Base-by-base conservation (phyloP, 1,139 yeast genomes). In the Debaryomyces fabryi region DNA sequence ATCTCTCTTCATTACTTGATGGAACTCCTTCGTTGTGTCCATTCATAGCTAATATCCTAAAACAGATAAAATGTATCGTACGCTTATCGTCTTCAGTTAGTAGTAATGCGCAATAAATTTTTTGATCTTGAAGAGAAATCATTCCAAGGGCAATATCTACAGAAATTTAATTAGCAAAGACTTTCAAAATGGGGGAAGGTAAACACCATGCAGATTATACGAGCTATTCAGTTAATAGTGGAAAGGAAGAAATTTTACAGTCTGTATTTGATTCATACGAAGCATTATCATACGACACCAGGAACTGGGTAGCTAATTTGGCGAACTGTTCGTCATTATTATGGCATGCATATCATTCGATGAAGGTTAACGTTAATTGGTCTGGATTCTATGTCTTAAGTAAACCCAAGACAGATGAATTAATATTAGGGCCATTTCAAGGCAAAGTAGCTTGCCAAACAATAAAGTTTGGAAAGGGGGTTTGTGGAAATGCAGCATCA, bases 381-480 rank as follows among this genome's bases (percentile, higher is more conserved):
- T 82, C 96, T 0, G 99, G 99, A 0, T 91, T 93, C 63, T 93
- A 93, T 60, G 81, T 88, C 0, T 55, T 67, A 39, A 75, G 79
- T 46, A 50, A 57, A 3, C 67, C 69, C 6, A 58, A 57, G 8
- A 62, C 62, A n/a, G 54, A 63, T 0, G 82, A 78, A 58, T 72
- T 93, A 47, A 77, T 89, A 29, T 73, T 93, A 41, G 99, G 96
- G 0, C 99, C 99, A 7, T 93, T 93, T 65, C 96, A 90, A 65
- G 99, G 99, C 1, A 90, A 90, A 65, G 98, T 93, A 3, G 98
- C 98, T 0, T 93, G 99, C 62, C 98, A 93, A 66, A 67, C 71
- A 16, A 93, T 93, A 49, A 63, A 72, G 49, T 71, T 87, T 49
- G 97, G 97, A 4, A 77, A 71, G 49, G 99, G 99, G 7, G 98